Evolutionary conservation across 208 protist genomes (phyloP).

Genomic region (Trypanosoma rangeli): DNA sequence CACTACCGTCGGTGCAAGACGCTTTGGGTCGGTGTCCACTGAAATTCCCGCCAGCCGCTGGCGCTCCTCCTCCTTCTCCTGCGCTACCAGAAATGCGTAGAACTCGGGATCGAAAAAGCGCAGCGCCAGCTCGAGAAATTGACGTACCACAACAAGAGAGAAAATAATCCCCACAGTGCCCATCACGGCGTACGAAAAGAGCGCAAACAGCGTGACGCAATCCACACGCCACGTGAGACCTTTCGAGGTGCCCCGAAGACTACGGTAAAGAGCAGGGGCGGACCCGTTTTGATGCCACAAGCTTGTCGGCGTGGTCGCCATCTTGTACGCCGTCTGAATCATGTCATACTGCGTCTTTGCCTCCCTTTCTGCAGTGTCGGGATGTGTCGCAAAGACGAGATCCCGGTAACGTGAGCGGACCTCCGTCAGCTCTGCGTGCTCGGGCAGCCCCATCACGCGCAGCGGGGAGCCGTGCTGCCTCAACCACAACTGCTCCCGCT

Average conservation of each 20-base stretch:
- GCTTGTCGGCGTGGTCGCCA: constrained; percentile 61
- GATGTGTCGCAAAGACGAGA: constrained; percentile 74
- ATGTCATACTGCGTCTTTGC: constrained; percentile 51
- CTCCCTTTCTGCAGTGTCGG: constrained; percentile 49
- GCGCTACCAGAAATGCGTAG: constrained; percentile 71
- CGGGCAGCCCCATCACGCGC: constrained; percentile 75
- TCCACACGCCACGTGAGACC: constrained; percentile 34
- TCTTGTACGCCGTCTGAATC: constrained; percentile 71
- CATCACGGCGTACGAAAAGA: constrained; percentile 66
- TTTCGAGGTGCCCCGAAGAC: constrained; percentile 40
- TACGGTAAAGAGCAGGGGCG: constrained; percentile 53
- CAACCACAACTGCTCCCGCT: constrained; percentile 75
- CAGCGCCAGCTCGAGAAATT: constrained; percentile 53
- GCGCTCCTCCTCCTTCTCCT: constrained; percentile 67
- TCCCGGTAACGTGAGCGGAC: constrained; percentile 71
- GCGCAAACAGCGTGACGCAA: constrained; percentile 44
- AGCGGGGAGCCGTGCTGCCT: constrained; percentile 73
- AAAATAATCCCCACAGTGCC: constrained; percentile 48
- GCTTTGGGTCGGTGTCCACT: constrained; percentile 77
- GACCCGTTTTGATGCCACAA: constrained; percentile 81
- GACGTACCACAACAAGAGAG: constrained; percentile 49
- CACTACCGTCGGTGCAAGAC: constrained; percentile 67
- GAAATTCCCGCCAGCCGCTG: constrained; percentile 42
- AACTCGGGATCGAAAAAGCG: constrained; percentile 79
- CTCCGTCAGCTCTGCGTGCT: constrained; percentile 68